Evolutionary conservation across 257 asterid species (phyloP), one percentile per base, ranked within the genome.

Genomic region (Solanum microdontum): DNA sequence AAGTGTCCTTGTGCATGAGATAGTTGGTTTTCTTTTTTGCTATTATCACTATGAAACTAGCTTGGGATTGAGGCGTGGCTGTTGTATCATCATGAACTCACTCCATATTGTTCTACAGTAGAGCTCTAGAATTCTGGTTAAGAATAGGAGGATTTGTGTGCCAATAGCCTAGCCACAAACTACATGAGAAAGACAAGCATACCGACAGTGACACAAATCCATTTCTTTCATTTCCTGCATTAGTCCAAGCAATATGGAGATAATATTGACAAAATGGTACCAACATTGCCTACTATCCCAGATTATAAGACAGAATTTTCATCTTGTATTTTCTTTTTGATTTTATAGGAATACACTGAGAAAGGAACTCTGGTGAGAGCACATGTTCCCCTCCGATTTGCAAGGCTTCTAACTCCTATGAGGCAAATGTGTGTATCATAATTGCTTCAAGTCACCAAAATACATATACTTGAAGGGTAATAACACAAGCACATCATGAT

Each of bases 401-500:
- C 99, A 37, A 93, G 98, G 91, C 94, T 95, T 88, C 98, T 95
- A 83, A 97, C 96, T 26, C 98, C 98, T 7, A 92, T 97, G 98
- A 94, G 99, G 93, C 98, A 94, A 88, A 93, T 90, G 72, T 90
- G 90, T 7, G 92, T 86, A n/a, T 89, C 96, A 14, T 92, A 93
- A 91, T 62, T 83, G 34, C 36, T 9, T 28, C 80, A 28, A 12
- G n/a, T 34, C 24, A 36, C 76, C 62, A 84, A 64, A 32, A 21
- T 37, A 55, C 79, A 32, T 21, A 45, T 77, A 62, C 33, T 48
- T 73, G 68, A 55, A 74, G 19, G 34, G 33, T 10, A 0, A 17
- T 0, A 2, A 68, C 60, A 14, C 64, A 2, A 48, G 36, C 75
- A 9, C 66, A 66, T 36, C 66, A 39, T 36, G 82, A 84, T 28